Evolutionary conservation across 345 rosid species (phyloP).

Genomic region (Erodium maritimum): DNA sequence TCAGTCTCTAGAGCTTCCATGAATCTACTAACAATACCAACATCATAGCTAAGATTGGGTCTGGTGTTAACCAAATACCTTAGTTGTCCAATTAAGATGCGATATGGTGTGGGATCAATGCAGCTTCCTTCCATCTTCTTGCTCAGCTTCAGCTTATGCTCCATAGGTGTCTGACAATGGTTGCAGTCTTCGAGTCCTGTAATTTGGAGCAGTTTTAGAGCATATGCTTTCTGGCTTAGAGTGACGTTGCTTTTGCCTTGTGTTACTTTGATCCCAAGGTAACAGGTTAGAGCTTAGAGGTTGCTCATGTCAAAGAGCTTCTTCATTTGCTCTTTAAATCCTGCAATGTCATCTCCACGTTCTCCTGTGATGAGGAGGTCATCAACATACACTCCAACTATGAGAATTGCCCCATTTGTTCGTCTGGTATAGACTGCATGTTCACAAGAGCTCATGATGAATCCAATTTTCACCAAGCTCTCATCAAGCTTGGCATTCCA

Average conservation of each 20-base stretch:
- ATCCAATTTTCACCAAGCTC: neutral
- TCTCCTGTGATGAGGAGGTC: no score
- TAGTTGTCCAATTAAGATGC: neutral
- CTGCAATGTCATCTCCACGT: no score
- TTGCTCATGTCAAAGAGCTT: no score
- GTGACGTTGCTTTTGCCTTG: no score
- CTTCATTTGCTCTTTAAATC: no score
- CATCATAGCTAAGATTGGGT: neutral
- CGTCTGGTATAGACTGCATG: neutral
- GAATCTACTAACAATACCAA: neutral
- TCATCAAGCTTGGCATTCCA: constrained; percentile 1
- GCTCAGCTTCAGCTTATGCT: neutral
- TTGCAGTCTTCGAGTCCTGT: neutral
- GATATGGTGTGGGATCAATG: neutral
- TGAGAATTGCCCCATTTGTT: neutral
- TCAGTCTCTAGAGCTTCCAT: neutral
- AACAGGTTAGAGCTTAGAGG: no score
- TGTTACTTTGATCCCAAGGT: no score
- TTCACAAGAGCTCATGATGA: neutral
- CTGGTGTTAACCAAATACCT: neutral
- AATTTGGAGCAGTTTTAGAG: neutral
- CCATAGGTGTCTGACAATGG: neutral
- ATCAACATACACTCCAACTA: neutral
- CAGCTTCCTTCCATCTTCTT: neutral
- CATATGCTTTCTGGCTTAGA: neutral